These are phyloP conservation scores for Solanum medicagineum DNA, from an alignment of 257 asterid species.

Conservation along the genomic window DNA sequence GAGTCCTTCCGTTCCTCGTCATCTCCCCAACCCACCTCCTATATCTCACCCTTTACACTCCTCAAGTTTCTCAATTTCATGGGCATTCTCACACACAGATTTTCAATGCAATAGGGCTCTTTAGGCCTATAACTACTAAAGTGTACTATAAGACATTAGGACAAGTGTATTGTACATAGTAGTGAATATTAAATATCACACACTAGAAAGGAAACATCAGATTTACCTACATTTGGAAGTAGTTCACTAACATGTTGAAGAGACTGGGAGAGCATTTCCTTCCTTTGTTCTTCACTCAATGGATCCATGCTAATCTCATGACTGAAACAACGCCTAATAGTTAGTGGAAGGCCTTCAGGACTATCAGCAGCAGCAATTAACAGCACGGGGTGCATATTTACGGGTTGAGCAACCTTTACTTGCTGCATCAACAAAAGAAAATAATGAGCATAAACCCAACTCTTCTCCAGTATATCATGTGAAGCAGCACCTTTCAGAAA, in stretches of 20 bases:
- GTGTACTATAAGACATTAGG: not conserved
- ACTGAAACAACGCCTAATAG: conserved; percentile 84
- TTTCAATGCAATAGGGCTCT: not conserved
- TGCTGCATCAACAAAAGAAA: conserved; percentile 21
- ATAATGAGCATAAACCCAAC: not conserved
- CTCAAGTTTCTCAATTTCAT: not conserved
- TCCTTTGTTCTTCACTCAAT: conserved; percentile 75
- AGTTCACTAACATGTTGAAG: conserved; percentile 47
- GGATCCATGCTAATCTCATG: conserved; percentile 81
- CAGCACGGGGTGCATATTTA: conserved; percentile 55
- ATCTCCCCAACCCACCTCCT: not conserved
- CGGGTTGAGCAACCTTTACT: conserved; percentile 27
- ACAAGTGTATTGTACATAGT: not conserved
- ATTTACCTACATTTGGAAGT: conserved; percentile 45
- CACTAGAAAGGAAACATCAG: conserved; percentile 1
- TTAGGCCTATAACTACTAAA: not conserved
- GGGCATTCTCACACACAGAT: not conserved
- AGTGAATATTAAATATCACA: not conserved
- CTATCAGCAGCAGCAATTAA: conserved; percentile 78
- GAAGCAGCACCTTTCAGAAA: not conserved
- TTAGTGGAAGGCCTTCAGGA: conserved; percentile 83
- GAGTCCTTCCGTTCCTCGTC: not conserved
- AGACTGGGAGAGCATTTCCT: conserved; percentile 54
- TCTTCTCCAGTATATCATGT: not conserved
- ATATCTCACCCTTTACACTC: not conserved